Base-by-base conservation (phyloP, 2,329 filamentous ascomycete genomes). In the Venturia oleaginea region DNA sequence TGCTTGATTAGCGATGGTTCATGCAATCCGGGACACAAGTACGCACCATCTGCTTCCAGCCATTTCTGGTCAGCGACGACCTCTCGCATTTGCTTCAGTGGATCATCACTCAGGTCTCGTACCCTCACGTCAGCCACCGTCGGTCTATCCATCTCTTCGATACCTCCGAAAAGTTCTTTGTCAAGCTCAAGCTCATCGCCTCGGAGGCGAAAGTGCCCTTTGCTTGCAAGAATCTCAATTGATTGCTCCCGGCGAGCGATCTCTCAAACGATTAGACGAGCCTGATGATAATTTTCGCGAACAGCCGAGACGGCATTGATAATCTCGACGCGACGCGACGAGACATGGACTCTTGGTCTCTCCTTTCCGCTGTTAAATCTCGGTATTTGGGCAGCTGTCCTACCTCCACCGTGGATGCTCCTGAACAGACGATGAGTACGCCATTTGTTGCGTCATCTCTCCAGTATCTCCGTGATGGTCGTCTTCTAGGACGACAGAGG, bases 261-360 rank as follows among this genome's bases (percentile, higher is more conserved):
- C 24, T 57, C 27, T 30, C 51, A 57, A 32, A 57, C 51, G 11
- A 57, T 30, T 7, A 57, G 30, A 30, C 51, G 27, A 19, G 51
- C 51, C 27, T 22, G 51, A 19, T 15, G 30, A 34, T 57, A 57
- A 22, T 57, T 57, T 11, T 57, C 51, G 3, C 51, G 51, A 34
- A 57, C 30, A 10, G 51, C 24, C n/a, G 51, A 32, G 15, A 57
- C 51, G 4, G 51, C 51, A n/a, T 32, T 57, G 51, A 57, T 57
- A 30, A 57, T 57, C 51, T 57, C 51, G 30, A 57, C 51, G 27
- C 51, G 30, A 57, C 51, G 27, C 30, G 51, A 57, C 51, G 51
- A 57, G 51, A 57, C 51, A 57, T 57, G 15, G 51, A 13, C 15
- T 19, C 30, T 57, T 57, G 51, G 15, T 57, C 15, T 57, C 51